Percentiles rank a stretch among this genome's conserved stretches.
Evolutionary conservation across 2,329 filamentous ascomycete genomes (phyloP).

Genomic region (Pyrenochaeta sp.): DNA sequence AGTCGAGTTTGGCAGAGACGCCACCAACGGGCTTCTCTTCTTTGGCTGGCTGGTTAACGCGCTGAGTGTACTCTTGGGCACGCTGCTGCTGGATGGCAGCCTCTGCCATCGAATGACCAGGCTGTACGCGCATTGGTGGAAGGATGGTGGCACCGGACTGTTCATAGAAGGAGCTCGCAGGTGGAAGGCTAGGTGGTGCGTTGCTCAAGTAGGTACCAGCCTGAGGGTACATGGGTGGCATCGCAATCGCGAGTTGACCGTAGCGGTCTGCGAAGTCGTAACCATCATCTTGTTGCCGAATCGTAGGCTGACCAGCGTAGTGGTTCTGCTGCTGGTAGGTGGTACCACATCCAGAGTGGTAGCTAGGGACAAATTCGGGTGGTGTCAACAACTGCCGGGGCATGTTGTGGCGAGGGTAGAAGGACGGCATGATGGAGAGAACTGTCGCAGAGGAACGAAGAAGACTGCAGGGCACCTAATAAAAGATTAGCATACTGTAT

Average conservation of each 20-base stretch:
- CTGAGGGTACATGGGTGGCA: slow-evolving; percentile 51
- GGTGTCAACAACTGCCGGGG: slow-evolving; percentile 56
- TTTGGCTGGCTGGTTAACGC: slow-evolving; percentile 55
- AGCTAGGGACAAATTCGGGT: slow-evolving; percentile 56
- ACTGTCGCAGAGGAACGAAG: slow-evolving; percentile 46
- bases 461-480: slow-evolving; percentile 52
- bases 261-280: slow-evolving; percentile 58
- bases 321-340: slow-evolving; percentile 56
- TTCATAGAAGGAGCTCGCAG: slow-evolving; percentile 54
- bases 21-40: slow-evolving; percentile 78
- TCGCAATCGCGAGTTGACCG: slow-evolving; percentile 51
- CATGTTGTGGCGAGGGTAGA: slow-evolving; percentile 56
- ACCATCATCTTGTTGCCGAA: slow-evolving; percentile 53
- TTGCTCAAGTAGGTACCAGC: slow-evolving; percentile 49
- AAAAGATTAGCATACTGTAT: slow-evolving; percentile 21
- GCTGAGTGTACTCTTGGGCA: slow-evolving; percentile 50
- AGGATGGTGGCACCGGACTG: slow-evolving; percentile 54
- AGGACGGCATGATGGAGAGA: slow-evolving; percentile 58
- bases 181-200: slow-evolving; percentile 45
- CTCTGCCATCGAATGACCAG: slow-evolving; percentile 48
- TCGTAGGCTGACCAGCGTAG: slow-evolving; percentile 51
- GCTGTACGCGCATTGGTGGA: slow-evolving; percentile 56
- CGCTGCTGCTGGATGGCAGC: slow-evolving; percentile 49
- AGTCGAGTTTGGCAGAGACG: slow-evolving; percentile 92
- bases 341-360: slow-evolving; percentile 53